Percentiles rank a stretch among this genome's conserved stretches.
Evolutionary conservation across 1,139 yeast genomes (phyloP).

Genomic region (Kurtzmaniella quercitrusa): DNA sequence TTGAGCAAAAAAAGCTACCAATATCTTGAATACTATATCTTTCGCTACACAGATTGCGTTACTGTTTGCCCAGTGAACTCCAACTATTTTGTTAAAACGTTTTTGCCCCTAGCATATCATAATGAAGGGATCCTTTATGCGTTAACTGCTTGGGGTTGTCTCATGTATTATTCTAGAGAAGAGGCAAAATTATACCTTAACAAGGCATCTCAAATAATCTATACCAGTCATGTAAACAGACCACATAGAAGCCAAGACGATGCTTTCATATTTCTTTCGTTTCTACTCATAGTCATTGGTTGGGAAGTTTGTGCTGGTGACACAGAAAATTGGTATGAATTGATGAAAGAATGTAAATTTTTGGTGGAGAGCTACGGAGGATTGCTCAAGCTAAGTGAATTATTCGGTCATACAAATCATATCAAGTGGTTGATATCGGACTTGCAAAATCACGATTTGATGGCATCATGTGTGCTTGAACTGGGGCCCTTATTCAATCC

Average conservation of each 20-base stretch:
- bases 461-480: slow-evolving; percentile 27
- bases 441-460: slow-evolving; percentile 42
- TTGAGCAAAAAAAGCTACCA: slow-evolving; percentile 2
- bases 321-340: slow-evolving; percentile 35
- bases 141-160: slow-evolving; percentile 45
- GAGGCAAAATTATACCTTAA: slow-evolving; percentile 1
- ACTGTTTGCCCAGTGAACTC: slow-evolving; percentile 28
- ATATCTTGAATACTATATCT: slow-evolving; percentile 1
- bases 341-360: slow-evolving; percentile 18
- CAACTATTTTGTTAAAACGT: slow-evolving; percentile 42
- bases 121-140: slow-evolving; percentile 39
- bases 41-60: slow-evolving; percentile 10
- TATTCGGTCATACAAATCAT: slow-evolving; percentile 31
- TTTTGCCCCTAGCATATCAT: slow-evolving; percentile 33
- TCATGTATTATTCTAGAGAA: slow-evolving; percentile 4
- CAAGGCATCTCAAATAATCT: slow-evolving; percentile 1
- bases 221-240: not conserved
- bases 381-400: slow-evolving; percentile 14
- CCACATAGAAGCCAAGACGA: not conserved
- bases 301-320: slow-evolving; percentile 44
- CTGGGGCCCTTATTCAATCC: slow-evolving; percentile 35
- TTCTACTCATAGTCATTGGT: slow-evolving; percentile 21
- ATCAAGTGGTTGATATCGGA: slow-evolving; percentile 40
- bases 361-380: slow-evolving; percentile 34
- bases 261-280: not conserved